phyloP scores from a whole-genome alignment of 345 rosid species.

The Microcos paniculata region DNA sequence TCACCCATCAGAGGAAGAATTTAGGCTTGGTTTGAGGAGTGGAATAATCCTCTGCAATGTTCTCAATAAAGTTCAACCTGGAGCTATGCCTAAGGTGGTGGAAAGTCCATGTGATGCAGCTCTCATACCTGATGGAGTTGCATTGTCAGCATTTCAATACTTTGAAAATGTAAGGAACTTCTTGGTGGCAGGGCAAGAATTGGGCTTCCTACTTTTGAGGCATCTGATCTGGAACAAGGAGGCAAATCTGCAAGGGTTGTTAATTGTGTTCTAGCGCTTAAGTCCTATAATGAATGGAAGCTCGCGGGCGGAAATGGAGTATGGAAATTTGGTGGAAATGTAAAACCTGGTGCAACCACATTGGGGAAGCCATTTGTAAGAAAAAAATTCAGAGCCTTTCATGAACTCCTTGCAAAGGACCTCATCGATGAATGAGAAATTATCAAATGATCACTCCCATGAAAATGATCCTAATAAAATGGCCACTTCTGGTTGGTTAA shows the following conservation, averaged over 20 bases:
- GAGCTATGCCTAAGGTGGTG: conserved; percentile 80
- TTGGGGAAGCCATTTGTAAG: conserved; percentile 56
- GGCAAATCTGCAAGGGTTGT: conserved; percentile 82
- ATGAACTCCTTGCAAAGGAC: conserved; percentile 61
- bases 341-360: conserved; percentile 44
- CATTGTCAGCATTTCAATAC: conserved; percentile 83
- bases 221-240: conserved; percentile 93
- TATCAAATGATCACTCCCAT: conserved; percentile 23
- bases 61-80: conserved; percentile 75
- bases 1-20: conserved; percentile 85
- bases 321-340: conserved; percentile 80
- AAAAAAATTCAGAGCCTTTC: conserved; percentile 74
- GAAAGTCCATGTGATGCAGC: conserved; percentile 77
- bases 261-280: conserved; percentile 72
- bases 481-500: conserved; percentile 53
- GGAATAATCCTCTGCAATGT: conserved; percentile 85
- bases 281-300: conserved; percentile 82
- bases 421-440: conserved; percentile 47
- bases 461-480: conserved; percentile 54
- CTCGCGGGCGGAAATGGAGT: conserved; percentile 69
- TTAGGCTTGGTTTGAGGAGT: conserved; percentile 80
- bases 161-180: conserved; percentile 89
- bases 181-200: conserved; percentile 67
- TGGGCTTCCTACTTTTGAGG: conserved; percentile 80
- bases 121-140: conserved; percentile 79